Percentiles rank a stretch among this genome's conserved stretches.
phyloP scores from a whole-genome alignment of 805 yeast genomes.

The Metschnikowia anglica region DNA sequence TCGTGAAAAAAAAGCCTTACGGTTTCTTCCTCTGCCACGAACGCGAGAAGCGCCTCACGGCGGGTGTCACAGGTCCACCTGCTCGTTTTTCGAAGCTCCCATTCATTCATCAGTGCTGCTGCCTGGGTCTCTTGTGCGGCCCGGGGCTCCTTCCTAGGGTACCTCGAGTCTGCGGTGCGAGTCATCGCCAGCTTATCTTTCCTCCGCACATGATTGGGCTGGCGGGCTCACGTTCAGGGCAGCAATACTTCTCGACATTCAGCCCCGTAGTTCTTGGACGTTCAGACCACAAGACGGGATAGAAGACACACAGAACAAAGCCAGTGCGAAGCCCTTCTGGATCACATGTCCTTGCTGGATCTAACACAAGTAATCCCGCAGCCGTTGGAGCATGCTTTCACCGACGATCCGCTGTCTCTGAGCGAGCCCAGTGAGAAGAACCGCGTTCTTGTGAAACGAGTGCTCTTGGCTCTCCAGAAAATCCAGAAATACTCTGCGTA shows the following conservation, averaged over 20 bases:
- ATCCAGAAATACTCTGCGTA: slow-evolving; percentile 63
- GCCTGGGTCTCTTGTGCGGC: no score
- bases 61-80: no score
- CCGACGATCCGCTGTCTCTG: neutral
- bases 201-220: slow-evolving; percentile 2
- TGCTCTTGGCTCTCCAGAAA: slow-evolving; percentile 19
- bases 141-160: no score
- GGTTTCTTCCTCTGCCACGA: no score
- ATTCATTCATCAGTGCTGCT: no score
- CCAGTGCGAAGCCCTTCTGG: no score
- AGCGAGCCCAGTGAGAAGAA: slow-evolving; percentile 5
- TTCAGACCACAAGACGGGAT: neutral
- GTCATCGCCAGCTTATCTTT: slow-evolving; percentile 3
- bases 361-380: slow-evolving; percentile 17
- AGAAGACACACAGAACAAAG: no score
- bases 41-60: no score
- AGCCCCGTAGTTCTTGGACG: neutral
- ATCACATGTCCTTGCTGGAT: slow-evolving; percentile 16
- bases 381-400: slow-evolving; percentile 14
- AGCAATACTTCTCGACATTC: no score
- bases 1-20: no score
- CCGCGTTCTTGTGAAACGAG: slow-evolving; percentile 7
- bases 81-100: no score
- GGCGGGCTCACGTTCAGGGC: neutral
- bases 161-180: neutral